Evolutionary conservation across 306 rosid genomes (phyloP), one percentile per base, ranked within the genome.

Genomic region (Lablab purpureus): DNA sequence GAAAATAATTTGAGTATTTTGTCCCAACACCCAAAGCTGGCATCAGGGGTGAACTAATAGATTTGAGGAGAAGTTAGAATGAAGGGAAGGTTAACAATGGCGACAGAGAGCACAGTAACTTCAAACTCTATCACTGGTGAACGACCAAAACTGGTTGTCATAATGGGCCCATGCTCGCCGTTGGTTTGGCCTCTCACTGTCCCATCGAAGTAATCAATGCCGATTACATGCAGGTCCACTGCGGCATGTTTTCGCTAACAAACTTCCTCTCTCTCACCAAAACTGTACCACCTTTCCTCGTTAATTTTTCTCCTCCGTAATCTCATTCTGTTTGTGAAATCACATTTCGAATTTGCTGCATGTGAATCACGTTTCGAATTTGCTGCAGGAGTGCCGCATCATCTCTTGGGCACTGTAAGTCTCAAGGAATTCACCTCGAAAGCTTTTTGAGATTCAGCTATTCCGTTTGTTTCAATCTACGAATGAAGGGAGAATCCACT

Each of bases 191-290:
- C 10, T 84, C 95, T 27, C 80, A 88, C 74, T 91, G 91, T 40
- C 91, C 97, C 9, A 7, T 94, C 19, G 97, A 94, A 90, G 84
- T 91, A 73, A 87, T 92, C 86, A 94, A 90, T 81, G 97, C 98
- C 49, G 97, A 94, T 81, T 92, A 97, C 63, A 94, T 94, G 99
- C 88, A 94, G 87, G 97, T 92, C 73, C 92, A 92, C 86, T 63
- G 67, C 11, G 97, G 97, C n/a, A 91, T 69, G 89, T 94, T 81
- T 95, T 92, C 88, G 87, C 99, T 68, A 94, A 94, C 83, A 94
- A 94, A 78, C 83, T 91, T 67, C 84, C 94, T 17, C 83, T 74
- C 71, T 50, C 83, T 3, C 90, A 94, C 2, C 97, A 86, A 74
- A 85, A 90, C 28, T 93, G 98, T 92, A 63, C 82, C 54, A 46